phyloP scores from a whole-genome alignment of 108 stramenopile genomes.

The Nitzschia inconspicua region DNA sequence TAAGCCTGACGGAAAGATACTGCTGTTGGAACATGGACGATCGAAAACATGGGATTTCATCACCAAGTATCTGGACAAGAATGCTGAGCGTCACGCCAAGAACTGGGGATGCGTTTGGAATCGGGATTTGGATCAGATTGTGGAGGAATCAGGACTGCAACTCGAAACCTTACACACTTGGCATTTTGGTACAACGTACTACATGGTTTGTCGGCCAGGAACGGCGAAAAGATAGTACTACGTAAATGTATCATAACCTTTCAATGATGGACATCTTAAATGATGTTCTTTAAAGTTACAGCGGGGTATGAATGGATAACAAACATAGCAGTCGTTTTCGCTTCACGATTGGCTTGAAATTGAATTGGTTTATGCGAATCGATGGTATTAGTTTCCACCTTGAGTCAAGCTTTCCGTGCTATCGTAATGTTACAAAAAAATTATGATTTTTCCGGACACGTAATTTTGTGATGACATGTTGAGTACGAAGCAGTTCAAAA shows the following conservation, averaged over 20 bases:
- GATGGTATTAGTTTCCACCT: too few relatives aligned
- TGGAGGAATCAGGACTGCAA: constrained; percentile 58
- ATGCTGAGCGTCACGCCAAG: constrained; percentile 76
- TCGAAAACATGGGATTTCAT: constrained; percentile 57
- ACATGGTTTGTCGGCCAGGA: constrained; percentile 61
- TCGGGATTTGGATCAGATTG: constrained; percentile 73
- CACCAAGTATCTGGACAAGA: constrained; percentile 62
- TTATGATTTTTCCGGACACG: too few relatives aligned
- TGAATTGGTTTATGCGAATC: too few relatives aligned
- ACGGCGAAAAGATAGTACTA: neutral
- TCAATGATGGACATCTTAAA: too few relatives aligned
- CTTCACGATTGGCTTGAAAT: too few relatives aligned
- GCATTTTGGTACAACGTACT: constrained; percentile 93
- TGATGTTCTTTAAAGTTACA: too few relatives aligned
- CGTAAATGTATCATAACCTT: too few relatives aligned
- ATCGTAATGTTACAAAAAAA: too few relatives aligned
- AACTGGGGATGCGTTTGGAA: constrained; percentile 95
- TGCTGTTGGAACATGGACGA: constrained; percentile 79
- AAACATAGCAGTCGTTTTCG: too few relatives aligned
- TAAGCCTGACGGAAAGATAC: constrained; percentile 75
- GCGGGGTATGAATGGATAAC: too few relatives aligned
- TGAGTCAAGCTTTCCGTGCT: too few relatives aligned
- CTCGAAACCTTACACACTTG: constrained; percentile 51
- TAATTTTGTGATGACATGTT: too few relatives aligned
- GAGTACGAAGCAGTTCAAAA: constrained; percentile 6